Evolutionary conservation across 768 basidiomycete genomes (phyloP).

Genomic region (Termitomyces sp.): DNA sequence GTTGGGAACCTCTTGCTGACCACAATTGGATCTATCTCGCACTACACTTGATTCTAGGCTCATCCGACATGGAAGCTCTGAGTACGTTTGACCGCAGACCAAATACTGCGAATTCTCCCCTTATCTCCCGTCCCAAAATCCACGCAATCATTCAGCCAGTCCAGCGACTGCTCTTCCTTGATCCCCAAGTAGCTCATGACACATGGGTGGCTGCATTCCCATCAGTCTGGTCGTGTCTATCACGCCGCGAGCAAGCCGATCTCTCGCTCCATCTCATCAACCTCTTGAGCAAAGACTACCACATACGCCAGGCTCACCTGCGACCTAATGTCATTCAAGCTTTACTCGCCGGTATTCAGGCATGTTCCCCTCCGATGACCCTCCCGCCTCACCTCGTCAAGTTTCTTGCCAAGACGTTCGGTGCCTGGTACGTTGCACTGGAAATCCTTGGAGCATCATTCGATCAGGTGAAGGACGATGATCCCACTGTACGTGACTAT

Average conservation of each 20-base stretch:
- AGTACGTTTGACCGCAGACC: conserved; percentile 34
- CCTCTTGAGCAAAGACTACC: conserved; percentile 90
- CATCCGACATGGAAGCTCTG: conserved; percentile 39
- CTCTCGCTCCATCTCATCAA: conserved; percentile 86
- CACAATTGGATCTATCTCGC: conserved; percentile 94
- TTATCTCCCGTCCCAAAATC: conserved; percentile 36
- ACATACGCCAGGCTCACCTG: conserved; percentile 80
- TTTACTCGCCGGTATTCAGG: conserved; percentile 75
- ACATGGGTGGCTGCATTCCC: conserved; percentile 89
- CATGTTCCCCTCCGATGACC: conserved; percentile 82
- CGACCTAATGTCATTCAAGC: conserved; percentile 93
- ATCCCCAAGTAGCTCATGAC: conserved; percentile 70
- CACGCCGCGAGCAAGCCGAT: conserved; percentile 83
- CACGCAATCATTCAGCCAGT: conserved; percentile 67
- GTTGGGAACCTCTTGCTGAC: conserved; percentile 89
- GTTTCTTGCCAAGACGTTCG: conserved; percentile 93
- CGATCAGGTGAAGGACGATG: conserved; percentile 76
- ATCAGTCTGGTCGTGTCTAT: conserved; percentile 78
- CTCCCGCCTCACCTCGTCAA: conserved; percentile 94
- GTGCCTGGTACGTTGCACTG: conserved; percentile 89
- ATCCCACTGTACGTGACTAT: conserved; percentile 72
- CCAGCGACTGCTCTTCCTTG: conserved; percentile 78
- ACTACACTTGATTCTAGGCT: conserved; percentile 79
- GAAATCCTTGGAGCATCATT: conserved; percentile 83
- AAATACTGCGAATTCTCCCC: conserved; percentile 23